These are phyloP conservation scores for Clarireedia homoeocarpa DNA, from an alignment of 2,329 filamentous ascomycete species.

Conservation along the genomic window DNA sequence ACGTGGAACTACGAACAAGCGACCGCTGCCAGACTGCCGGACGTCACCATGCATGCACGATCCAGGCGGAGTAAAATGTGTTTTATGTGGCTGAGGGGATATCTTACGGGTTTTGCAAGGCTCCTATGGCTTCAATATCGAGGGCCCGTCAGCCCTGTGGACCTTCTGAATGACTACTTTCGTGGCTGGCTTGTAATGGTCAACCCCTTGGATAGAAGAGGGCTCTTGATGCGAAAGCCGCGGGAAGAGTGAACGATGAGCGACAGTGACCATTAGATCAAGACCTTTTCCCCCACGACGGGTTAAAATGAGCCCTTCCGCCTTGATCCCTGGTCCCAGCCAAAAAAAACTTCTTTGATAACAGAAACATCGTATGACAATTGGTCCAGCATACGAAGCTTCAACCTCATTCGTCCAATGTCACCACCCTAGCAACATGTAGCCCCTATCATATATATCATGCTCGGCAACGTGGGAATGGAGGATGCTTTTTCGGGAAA, in stretches of 20 bases:
- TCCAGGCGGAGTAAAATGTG: conserved; percentile 1
- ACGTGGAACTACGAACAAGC: conserved; percentile 3
- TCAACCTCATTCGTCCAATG: neutral
- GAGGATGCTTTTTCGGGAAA: neutral
- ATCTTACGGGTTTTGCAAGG: conserved; percentile 2
- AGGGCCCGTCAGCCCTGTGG: conserved; percentile 5
- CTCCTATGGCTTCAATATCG: neutral
- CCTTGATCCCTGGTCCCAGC: neutral
- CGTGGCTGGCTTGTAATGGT: neutral
- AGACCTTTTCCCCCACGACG: neutral
- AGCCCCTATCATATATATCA: neutral
- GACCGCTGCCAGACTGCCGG: conserved; percentile 4
- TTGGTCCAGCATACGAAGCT: neutral
- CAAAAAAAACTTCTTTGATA: neutral
- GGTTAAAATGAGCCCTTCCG: neutral
- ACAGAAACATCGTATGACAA: neutral
- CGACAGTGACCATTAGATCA: neutral
- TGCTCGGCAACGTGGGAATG: neutral
- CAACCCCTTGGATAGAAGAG: neutral
- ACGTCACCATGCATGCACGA: conserved; percentile 5
- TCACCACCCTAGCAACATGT: neutral
- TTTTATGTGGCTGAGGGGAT: conserved; percentile 1
- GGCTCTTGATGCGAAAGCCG: neutral
- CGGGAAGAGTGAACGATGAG: neutral
- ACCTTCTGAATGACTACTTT: neutral